phyloP scores from a whole-genome alignment of 805 yeast species.

The Starmerella khaoyaiensis region DNA sequence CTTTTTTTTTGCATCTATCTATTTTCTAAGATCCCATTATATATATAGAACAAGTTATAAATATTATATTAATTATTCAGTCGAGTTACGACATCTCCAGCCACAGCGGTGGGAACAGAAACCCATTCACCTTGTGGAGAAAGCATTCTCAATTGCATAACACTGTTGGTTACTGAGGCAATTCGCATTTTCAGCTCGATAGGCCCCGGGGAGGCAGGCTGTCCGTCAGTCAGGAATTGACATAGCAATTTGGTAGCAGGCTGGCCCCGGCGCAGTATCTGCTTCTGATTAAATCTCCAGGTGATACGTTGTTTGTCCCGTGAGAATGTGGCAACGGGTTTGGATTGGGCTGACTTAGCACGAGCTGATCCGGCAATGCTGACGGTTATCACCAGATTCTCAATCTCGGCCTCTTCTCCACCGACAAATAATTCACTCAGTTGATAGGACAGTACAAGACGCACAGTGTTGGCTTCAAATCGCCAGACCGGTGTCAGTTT shows the following conservation, averaged over 20 bases:
- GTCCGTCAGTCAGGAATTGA: constrained; percentile 64
- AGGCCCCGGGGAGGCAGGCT: constrained; percentile 63
- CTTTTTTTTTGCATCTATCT: not conserved
- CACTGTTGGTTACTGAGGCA: constrained; percentile 9
- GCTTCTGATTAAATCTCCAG: constrained; percentile 49
- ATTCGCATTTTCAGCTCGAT: constrained; percentile 38
- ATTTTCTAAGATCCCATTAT: not conserved
- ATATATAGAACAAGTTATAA: not conserved
- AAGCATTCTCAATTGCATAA: constrained; percentile 18
- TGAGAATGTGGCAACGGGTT: constrained; percentile 85
- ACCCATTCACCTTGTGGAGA: constrained; percentile 18
- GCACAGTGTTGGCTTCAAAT: constrained; percentile 70
- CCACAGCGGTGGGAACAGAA: constrained; percentile 16
- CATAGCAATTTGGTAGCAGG: constrained; percentile 65
- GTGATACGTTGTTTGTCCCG: constrained; percentile 75
- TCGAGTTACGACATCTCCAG: too few relatives aligned
- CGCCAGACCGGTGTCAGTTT: constrained; percentile 77
- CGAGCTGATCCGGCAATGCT: constrained; percentile 37
- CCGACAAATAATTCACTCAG: constrained; percentile 38
- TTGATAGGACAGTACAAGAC: constrained; percentile 62
- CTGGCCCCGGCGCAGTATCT: constrained; percentile 29
- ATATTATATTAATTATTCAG: not conserved
- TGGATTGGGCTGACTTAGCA: constrained; percentile 63
- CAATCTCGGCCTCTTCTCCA: constrained; percentile 34
- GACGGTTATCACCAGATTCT: constrained; percentile 51